A percentile compares a stretch with the other conserved stretches of the same genome.
Conservation (phyloP, 2,329 filamentous ascomycete species). For the Fusarium sambucinum region DNA sequence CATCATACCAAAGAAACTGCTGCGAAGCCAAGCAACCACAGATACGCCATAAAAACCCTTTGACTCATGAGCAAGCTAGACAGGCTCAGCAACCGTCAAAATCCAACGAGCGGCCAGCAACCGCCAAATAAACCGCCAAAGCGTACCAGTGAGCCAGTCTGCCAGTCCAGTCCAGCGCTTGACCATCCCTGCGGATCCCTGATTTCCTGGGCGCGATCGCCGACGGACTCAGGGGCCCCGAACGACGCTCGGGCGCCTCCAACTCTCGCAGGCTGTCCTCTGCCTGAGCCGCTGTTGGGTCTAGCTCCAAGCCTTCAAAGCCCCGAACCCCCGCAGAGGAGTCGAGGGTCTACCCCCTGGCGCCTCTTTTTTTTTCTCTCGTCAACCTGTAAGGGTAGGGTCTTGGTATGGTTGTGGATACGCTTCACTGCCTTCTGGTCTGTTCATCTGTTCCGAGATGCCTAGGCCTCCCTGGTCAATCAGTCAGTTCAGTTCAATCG, state of each 20-base stretch:
- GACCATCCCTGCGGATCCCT: slow-evolving; percentile 34
- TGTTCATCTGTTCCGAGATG: slow-evolving; percentile 41
- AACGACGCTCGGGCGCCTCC: slow-evolving; percentile 47
- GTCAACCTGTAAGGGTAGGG: slow-evolving; percentile 30
- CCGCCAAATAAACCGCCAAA: slow-evolving; percentile 11
- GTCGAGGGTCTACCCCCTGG: slow-evolving; percentile 47
- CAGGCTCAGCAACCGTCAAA: slow-evolving; percentile 26
- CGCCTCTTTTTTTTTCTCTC: slow-evolving; percentile 44
- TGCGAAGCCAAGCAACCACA: slow-evolving; percentile 4
- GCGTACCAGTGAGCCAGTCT: not conserved
- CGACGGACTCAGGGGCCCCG: slow-evolving; percentile 47
- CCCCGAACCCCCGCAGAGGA: slow-evolving; percentile 46
- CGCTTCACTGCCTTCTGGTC: slow-evolving; percentile 27
- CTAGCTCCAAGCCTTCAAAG: slow-evolving; percentile 45
- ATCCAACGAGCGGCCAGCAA: slow-evolving; percentile 11
- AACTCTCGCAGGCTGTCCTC: slow-evolving; percentile 30
- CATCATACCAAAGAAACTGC: slow-evolving; percentile 3
- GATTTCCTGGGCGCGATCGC: slow-evolving; percentile 44
- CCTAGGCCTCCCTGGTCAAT: slow-evolving; percentile 36
- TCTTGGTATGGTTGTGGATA: slow-evolving; percentile 35
- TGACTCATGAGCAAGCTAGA: slow-evolving; percentile 30
- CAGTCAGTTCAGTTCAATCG: slow-evolving; percentile 39
- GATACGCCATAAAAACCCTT: slow-evolving; percentile 12
- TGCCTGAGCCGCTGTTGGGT: slow-evolving; percentile 46
- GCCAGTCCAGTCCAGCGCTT: slow-evolving; percentile 19